Base-by-base conservation (phyloP, 2,329 filamentous ascomycete species). In the Dothideomycetes sp. region DNA sequence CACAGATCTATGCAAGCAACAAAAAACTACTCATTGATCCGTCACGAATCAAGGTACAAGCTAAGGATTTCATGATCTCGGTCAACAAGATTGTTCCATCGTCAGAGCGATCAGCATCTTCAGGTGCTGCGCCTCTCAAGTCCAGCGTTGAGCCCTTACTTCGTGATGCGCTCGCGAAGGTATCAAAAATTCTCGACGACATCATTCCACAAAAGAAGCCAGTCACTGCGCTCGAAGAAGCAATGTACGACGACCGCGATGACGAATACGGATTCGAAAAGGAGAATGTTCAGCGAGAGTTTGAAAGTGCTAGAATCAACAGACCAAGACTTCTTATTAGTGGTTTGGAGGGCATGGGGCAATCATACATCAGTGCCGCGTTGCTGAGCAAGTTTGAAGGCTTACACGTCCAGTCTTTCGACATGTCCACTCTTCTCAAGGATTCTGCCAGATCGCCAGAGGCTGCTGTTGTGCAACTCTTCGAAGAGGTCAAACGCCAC, bases 1-100 rank as follows among this genome's bases (percentile, higher is more conserved):
- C 91, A 12, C 91, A 98, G 55, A 95, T 98, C 47, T 98, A 98
- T 66, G 76, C 78, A 17, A 89, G 88, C 0, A 80, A 84, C 49
- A 80, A 93, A 58, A 95, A 95, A 64, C 76, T 96, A 22, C 65
- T 93, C 30, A 91, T 98, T 43, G 80, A 95, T 51, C 81, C 88
- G 0, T 74, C 76, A 46, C 84, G 80, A 53, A 94, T 98, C 55
- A 78, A 78, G 44, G 79, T 98, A 25, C 80, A 84, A 30, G 86
- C 91, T 4, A 91, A 91, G 42, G 91, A 98, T 61, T 98, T 98
- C 54, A 94, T 94, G 83, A 74, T 95, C 11, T 94, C 89, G 0
- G 80, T 95, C 57, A 94, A 94, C 67, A 94, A 94, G 63, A 86
- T 98, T 64, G 76, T 95, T 9, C 91, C 91, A 5, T 96, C 91